Conservation (phyloP, 2,329 filamentous ascomycete species). For the Cladophialophora carrionii region DNA sequence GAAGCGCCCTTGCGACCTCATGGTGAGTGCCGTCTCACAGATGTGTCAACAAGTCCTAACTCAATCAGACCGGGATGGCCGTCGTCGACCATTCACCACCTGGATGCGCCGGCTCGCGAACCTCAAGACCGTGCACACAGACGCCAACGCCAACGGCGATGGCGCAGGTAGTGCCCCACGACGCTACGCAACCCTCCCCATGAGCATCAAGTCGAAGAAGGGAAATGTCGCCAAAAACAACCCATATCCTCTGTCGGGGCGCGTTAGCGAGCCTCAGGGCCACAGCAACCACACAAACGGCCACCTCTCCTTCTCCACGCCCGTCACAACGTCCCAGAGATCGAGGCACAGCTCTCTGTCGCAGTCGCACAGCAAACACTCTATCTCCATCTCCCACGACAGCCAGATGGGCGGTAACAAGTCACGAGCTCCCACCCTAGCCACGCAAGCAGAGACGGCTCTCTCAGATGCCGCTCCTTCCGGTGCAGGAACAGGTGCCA, state of each 20-base stretch:
- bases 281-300: constrained; percentile 50
- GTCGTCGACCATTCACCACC: constrained; percentile 82
- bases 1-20: constrained; percentile 35
- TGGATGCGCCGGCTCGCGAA: constrained; percentile 94
- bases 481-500: constrained; percentile 77
- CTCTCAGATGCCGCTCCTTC: constrained; percentile 76
- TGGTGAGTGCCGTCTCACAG: constrained; percentile 26
- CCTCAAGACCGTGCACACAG: constrained; percentile 74
- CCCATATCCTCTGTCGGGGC: constrained; percentile 83
- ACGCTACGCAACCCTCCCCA: constrained; percentile 34
- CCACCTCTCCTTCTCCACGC: constrained; percentile 58
- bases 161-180: constrained; percentile 33
- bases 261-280: constrained; percentile 32
- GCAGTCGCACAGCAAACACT: constrained; percentile 60
- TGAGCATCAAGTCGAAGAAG: constrained; percentile 56
- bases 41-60: constrained; percentile 12
- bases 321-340: constrained; percentile 55
- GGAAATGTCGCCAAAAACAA: constrained; percentile 73
- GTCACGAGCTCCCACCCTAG: constrained; percentile 76
- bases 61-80: constrained; percentile 67
- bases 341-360: constrained; percentile 61
- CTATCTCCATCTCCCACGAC: constrained; percentile 64
- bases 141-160: constrained; percentile 50
- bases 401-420: constrained; percentile 61
- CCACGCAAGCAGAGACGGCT: constrained; percentile 78